These are phyloP conservation scores for Biscogniauxia marginata DNA, from an alignment of 2,329 filamentous ascomycete genomes.

Conservation along the genomic window DNA sequence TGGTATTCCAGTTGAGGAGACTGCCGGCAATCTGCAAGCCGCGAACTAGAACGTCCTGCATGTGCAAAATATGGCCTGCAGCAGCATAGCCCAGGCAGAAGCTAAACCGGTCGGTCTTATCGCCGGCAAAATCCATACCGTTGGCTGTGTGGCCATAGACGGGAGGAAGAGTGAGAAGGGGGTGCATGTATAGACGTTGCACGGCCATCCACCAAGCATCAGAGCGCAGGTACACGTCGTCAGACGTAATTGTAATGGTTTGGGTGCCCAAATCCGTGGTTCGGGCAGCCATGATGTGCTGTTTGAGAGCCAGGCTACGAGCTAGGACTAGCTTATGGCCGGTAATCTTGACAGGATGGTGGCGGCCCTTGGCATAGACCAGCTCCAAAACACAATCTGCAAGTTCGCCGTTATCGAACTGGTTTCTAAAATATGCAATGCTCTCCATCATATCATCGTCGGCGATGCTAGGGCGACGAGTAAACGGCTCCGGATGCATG, in stretches of 20 bases:
- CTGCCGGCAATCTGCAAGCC: conserved; percentile 59
- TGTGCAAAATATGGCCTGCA: conserved; percentile 57
- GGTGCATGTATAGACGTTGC: conserved; percentile 57
- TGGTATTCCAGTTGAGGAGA: conserved; percentile 60
- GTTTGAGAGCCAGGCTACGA: conserved; percentile 46
- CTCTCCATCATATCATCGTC: conserved; percentile 29
- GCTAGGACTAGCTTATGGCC: conserved; percentile 57
- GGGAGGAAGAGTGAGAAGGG: conserved; percentile 41
- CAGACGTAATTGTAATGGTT: conserved; percentile 46
- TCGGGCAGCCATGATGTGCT: conserved; percentile 32
- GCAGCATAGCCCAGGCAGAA: conserved; percentile 65
- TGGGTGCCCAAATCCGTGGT: conserved; percentile 34
- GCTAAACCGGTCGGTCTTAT: conserved; percentile 44
- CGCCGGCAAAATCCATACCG: conserved; percentile 37
- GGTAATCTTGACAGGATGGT: conserved; percentile 43
- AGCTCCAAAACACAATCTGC: conserved; percentile 45
- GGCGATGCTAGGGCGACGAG: conserved; percentile 18
- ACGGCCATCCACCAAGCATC: conserved; percentile 57
- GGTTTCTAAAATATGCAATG: conserved; percentile 34
- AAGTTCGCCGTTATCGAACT: conserved; percentile 40
- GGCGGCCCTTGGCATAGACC: conserved; percentile 36
- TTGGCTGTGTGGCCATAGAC: conserved; percentile 31
- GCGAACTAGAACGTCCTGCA: conserved; percentile 53
- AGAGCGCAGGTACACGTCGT: conserved; percentile 52
- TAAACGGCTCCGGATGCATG: conserved; percentile 22